Base-by-base conservation (phyloP, 495 filamentous ascomycete species). In the Usnea hakonensis region DNA sequence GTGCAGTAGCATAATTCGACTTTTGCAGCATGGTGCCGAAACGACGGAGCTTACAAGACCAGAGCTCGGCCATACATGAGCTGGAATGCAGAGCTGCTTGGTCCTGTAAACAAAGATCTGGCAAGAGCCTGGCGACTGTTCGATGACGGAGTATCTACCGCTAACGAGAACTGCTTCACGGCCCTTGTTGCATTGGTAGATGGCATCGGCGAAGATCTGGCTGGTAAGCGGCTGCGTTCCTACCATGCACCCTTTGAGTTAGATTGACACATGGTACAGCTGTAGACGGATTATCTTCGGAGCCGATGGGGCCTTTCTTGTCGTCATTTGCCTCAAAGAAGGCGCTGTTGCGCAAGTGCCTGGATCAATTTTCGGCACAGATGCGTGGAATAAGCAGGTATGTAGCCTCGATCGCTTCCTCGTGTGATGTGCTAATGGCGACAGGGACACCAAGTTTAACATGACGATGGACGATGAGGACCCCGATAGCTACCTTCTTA, bases 21-120 rank as follows among this genome's bases (percentile, higher is more conserved):
- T 16, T 61, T 61, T 32, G 48, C 21, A 11, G 58, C 58, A 28
- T 61, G n/a, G 32, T 52, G 43, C 14, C 58, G 58, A 30, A 53
- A 46, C 9, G 6, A 41, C 17, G 43, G 58, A 23, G 58, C 26
- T 9, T 21, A 40, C n/a, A 21, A 5, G 1, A 50, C 58, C 35
- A 54, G 16, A 32, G 21, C 5, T 2, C 9, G 11, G 3, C 16
- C 3, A 8, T 38, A 30, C 35, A n/a, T 9, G n/a, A 36, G 33
- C 2, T 60, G 57, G 57, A 50, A 50, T 5, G 9, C 5, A 0
- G 41, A 60, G 14, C 16, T 60, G 7, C 21, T 60, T n/a, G n/a
- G 14, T 21, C 40, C 57, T 8, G 57, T 60, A 9, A 14, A 6
- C 17, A 17, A 35, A 30, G 57, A 60, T 7, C 14, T 36, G 17